Evolutionary conservation across 768 basidiomycete species (phyloP).

Genomic region (Omphalotus guepiniiformis): DNA sequence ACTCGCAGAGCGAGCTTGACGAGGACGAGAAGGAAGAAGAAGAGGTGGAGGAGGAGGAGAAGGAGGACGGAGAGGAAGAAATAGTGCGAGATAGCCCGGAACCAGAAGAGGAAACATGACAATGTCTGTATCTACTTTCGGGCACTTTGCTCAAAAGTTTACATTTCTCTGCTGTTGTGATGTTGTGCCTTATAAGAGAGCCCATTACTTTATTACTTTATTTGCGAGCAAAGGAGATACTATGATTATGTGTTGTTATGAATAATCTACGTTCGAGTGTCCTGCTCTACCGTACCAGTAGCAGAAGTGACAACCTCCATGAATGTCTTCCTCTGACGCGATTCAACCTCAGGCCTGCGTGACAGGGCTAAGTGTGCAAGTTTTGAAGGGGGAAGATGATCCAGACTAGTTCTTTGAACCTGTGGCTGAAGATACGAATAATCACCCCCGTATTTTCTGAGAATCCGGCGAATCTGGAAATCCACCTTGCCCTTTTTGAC

Average conservation of each 20-base stretch:
- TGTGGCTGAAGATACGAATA: constrained; percentile 38
- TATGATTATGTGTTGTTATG: not conserved
- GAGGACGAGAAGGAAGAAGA: not conserved
- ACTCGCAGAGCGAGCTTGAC: constrained; percentile 4
- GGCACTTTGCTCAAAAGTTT: no score
- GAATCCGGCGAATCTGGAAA: not conserved
- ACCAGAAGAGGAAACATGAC: no score
- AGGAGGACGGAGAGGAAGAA: not conserved
- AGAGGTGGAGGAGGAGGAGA: not conserved
- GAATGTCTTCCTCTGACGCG: constrained; percentile 34
- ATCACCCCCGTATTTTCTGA: constrained; percentile 34
- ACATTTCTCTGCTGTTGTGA: no score
- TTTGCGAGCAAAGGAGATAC: not conserved
- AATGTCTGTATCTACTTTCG: no score
- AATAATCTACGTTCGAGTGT: not conserved
- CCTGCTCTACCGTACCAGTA: not conserved
- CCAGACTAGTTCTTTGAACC: constrained; percentile 5
- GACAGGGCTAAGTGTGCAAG: constrained; percentile 41
- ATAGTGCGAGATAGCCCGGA: no score
- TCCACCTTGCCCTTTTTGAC: constrained; percentile 5
- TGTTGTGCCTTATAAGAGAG: not conserved
- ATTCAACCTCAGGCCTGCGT: constrained; percentile 36
- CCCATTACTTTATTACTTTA: not conserved
- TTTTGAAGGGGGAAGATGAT: constrained; percentile 35
- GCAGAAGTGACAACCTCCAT: constrained; percentile 26